phyloP scores from a whole-genome alignment of 768 basidiomycete species.

The Xerocomellus chrysenteron region DNA sequence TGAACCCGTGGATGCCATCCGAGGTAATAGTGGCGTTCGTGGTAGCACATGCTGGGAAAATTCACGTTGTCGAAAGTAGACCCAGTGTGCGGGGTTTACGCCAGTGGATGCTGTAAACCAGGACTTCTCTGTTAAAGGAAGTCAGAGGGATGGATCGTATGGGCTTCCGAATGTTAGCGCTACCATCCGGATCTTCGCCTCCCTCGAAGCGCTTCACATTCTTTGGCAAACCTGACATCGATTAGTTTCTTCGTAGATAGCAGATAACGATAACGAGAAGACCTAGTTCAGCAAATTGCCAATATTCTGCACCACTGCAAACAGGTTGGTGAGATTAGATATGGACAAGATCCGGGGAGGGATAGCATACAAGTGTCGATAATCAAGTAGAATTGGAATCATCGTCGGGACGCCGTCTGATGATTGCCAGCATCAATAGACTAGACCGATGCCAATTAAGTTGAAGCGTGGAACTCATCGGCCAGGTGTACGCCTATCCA shows the following conservation, averaged over 20 bases:
- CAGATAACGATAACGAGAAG: not conserved
- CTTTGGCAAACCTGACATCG: conserved; percentile 25
- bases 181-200: conserved; percentile 48
- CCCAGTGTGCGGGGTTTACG: conserved; percentile 44
- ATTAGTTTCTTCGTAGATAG: conserved; percentile 1
- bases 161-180: conserved; percentile 44
- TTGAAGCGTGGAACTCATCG: conserved; percentile 27
- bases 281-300: conserved; percentile 48
- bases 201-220: conserved; percentile 43
- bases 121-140: not conserved
- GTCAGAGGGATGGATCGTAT: not conserved
- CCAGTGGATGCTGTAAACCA: conserved; percentile 42
- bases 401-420: conserved; percentile 54
- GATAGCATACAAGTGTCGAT: conserved; percentile 42
- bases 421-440: not conserved
- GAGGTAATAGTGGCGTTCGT: not conserved
- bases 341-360: conserved; percentile 6
- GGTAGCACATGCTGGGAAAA: not conserved
- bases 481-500: conserved; percentile 42
- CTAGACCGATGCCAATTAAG: not conserved
- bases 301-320: conserved; percentile 41
- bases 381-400: conserved; percentile 44
- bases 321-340: conserved; percentile 6
- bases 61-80: conserved; percentile 48
- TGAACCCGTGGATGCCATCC: not conserved